Percentiles rank a stretch among this genome's conserved stretches.
Evolutionary conservation across 2,329 filamentous ascomycete species (phyloP).

Genomic region (Metarhizium rileyi): DNA sequence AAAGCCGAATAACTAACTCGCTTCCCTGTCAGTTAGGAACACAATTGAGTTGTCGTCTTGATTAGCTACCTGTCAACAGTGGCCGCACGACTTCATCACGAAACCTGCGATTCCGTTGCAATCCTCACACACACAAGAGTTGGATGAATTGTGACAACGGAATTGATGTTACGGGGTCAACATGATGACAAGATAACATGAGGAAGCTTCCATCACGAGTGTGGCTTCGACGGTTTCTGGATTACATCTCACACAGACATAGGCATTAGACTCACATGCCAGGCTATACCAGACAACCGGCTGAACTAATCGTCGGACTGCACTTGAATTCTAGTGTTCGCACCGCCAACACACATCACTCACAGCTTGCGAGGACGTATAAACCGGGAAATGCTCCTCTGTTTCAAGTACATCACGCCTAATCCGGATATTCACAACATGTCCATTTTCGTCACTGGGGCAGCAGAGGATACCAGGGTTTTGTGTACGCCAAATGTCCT

Average conservation of each 20-base stretch:
- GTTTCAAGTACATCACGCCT: background rate
- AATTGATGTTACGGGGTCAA: too few relatives aligned
- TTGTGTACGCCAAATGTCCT: conserved; percentile 39
- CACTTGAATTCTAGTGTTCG: background rate
- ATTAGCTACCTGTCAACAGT: too few relatives aligned
- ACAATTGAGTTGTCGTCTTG: background rate
- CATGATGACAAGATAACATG: too few relatives aligned
- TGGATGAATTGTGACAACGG: too few relatives aligned
- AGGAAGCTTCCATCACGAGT: too few relatives aligned
- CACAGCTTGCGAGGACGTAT: background rate
- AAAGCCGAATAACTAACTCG: background rate
- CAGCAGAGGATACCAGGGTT: conserved; percentile 51
- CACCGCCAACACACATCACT: background rate
- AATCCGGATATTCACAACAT: conserved; percentile 10
- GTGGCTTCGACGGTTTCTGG: too few relatives aligned
- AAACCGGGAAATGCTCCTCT: background rate
- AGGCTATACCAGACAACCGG: too few relatives aligned
- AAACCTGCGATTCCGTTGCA: too few relatives aligned
- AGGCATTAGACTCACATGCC: too few relatives aligned
- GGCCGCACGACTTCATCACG: too few relatives aligned
- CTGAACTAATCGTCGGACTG: background rate
- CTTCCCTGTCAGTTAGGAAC: background rate
- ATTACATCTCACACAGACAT: too few relatives aligned
- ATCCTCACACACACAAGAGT: too few relatives aligned
- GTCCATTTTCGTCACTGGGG: conserved; percentile 3